A percentile compares a stretch with the other conserved stretches of the same genome.
These are phyloP conservation scores for Aeminium ludgeri DNA, from an alignment of 495 filamentous ascomycete genomes.

Conservation along the genomic window DNA sequence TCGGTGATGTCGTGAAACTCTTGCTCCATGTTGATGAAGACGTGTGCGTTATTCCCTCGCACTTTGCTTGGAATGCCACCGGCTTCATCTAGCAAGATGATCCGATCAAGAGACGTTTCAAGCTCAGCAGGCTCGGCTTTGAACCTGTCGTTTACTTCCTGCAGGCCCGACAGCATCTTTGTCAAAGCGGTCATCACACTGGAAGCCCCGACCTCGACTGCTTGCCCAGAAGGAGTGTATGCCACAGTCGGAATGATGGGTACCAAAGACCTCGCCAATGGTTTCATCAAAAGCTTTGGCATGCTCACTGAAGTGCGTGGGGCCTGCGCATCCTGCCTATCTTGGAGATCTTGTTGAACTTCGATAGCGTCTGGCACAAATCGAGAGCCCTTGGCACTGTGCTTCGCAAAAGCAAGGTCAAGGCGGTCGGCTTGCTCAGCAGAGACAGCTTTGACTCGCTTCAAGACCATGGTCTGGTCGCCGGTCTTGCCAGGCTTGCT, in stretches of 20 bases:
- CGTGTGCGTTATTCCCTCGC: slow-evolving; percentile 51
- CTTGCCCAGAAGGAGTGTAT: slow-evolving; percentile 42
- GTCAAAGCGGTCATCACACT: slow-evolving; percentile 36
- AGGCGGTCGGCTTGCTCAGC: slow-evolving; percentile 57
- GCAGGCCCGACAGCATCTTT: slow-evolving; percentile 39
- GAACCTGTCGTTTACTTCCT: slow-evolving; percentile 28
- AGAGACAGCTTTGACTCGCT: slow-evolving; percentile 24
- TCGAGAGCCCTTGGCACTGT: slow-evolving; percentile 47
- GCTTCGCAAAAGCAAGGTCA: slow-evolving; percentile 49
- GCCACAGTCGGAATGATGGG: slow-evolving; percentile 58
- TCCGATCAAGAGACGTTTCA: slow-evolving; percentile 46
- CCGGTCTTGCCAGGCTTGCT: no score
- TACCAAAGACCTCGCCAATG: slow-evolving; percentile 61
- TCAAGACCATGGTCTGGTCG: background rate
- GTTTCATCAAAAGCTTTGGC: slow-evolving; percentile 44
- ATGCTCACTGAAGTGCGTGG: slow-evolving; percentile 31
- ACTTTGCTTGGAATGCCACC: slow-evolving; percentile 68
- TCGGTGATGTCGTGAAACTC: slow-evolving; percentile 53
- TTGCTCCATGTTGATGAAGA: slow-evolving; percentile 92
- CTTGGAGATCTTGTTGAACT: slow-evolving; percentile 19
- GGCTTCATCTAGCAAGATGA: slow-evolving; percentile 76
- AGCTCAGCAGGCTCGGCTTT: background rate
- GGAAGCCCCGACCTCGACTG: slow-evolving; percentile 36
- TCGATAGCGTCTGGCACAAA: slow-evolving; percentile 50
- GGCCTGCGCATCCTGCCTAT: slow-evolving; percentile 1